Percentiles rank a stretch among this genome's conserved stretches.
Evolutionary conservation across 179 eudicot species (phyloP).

Genomic region (Actinidia polygama): DNA sequence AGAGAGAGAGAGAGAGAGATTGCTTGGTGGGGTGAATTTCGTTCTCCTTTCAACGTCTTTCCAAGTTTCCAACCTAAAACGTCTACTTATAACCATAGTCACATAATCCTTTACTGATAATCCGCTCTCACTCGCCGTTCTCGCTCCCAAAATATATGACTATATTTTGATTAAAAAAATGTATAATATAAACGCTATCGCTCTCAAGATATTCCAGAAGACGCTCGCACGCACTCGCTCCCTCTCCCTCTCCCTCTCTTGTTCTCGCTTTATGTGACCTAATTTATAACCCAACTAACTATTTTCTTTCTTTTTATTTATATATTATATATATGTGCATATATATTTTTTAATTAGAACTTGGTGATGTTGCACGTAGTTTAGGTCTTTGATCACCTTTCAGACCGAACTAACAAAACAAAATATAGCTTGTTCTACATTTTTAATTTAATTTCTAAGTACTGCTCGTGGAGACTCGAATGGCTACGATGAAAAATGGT

Average conservation of each 20-base stretch:
- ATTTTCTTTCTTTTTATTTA: neutral
- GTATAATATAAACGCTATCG: no score
- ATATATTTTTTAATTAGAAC: neutral
- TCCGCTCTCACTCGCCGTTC: no score
- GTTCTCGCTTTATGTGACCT: no score
- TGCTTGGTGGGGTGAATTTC: constrained; percentile 62
- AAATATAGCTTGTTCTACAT: no score
- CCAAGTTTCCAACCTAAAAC: constrained; percentile 71
- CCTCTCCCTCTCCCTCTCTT: no score
- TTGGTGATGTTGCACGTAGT: constrained; percentile 24
- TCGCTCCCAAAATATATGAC: no score
- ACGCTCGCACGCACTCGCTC: no score
- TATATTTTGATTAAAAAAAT: no score
- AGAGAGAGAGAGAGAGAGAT: constrained; percentile 26
- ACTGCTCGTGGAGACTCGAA: constrained; percentile 21
- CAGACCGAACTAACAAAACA: constrained; percentile 43
- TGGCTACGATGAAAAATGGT: neutral
- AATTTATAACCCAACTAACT: constrained; percentile 25
- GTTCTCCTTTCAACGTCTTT: constrained; percentile 75
- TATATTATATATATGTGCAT: neutral
- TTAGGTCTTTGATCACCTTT: constrained; percentile 44
- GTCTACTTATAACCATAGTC: constrained; percentile 56
- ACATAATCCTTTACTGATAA: no score
- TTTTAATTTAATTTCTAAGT: constrained; percentile 4
- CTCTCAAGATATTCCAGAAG: no score